Conservation (phyloP, 2,329 filamentous ascomycete genomes). For the Curvularia eragrostidis region DNA sequence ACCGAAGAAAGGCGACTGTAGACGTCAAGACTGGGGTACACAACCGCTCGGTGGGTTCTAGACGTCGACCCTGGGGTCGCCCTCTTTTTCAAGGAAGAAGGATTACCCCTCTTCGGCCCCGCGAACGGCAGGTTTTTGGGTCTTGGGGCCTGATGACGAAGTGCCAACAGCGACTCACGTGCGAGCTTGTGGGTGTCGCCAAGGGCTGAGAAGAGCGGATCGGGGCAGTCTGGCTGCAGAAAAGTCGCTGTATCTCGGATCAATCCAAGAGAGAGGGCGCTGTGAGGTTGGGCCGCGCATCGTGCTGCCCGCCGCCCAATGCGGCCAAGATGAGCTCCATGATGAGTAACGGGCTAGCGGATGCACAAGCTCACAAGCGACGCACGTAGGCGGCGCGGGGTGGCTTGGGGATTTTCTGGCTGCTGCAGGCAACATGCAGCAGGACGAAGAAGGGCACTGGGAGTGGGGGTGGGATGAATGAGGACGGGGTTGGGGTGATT, state of each 20-base stretch:
- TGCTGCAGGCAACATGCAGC: constrained; percentile 3
- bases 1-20: not conserved
- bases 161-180: constrained; percentile 15
- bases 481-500: not conserved
- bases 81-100: not conserved
- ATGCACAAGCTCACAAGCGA: constrained; percentile 4
- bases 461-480: not conserved
- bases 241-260: constrained; percentile 6
- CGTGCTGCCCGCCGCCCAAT: constrained; percentile 1
- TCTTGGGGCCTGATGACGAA: constrained; percentile 8
- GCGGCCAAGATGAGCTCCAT: constrained; percentile 9
- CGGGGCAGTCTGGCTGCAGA: not conserved
- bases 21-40: constrained; percentile 4
- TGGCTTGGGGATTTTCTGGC: constrained; percentile 4
- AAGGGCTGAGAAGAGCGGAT: constrained; percentile 1
- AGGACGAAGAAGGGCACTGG: not conserved
- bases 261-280: constrained; percentile 1
- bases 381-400: not conserved
- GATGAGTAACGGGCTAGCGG: constrained; percentile 3
- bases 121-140: constrained; percentile 14
- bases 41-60: constrained; percentile 5
- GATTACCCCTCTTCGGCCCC: constrained; percentile 20
- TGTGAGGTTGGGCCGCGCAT: constrained; percentile 13
- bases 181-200: constrained; percentile 3
- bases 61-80: not conserved